phyloP scores from a whole-genome alignment of 169 alveolate genomes.

The Cryptosporidium ubiquitum region DNA sequence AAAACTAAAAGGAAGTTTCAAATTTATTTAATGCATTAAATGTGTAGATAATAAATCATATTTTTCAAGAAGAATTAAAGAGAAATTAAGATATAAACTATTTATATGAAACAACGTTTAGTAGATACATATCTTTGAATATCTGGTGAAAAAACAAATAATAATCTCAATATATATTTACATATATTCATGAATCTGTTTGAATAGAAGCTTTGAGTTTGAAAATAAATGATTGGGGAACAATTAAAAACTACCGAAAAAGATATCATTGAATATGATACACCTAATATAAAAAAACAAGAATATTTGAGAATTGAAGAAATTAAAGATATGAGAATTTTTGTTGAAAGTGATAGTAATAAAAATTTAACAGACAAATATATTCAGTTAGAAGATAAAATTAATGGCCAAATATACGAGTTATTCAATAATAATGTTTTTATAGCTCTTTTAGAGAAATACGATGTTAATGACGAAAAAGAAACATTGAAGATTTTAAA shows the following conservation, averaged over 20 bases:
- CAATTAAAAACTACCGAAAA: not conserved
- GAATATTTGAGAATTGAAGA: not conserved
- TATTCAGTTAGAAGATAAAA: not conserved
- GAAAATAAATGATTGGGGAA: not conserved
- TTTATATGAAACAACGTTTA: not conserved
- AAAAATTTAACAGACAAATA: slow-evolving; percentile 7
- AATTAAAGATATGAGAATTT: not conserved
- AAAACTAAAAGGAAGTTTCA: not conserved
- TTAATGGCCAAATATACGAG: slow-evolving; percentile 9
- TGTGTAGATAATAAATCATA: not conserved
- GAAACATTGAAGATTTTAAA: not conserved
- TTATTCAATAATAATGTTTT: slow-evolving; percentile 13
- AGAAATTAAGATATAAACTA: not conserved
- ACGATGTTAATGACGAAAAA: slow-evolving; percentile 1
- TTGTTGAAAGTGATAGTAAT: not conserved
- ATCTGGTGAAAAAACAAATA: not conserved
- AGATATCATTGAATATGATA: slow-evolving; percentile 1
- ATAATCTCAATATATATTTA: not conserved
- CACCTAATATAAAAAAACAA: not conserved
- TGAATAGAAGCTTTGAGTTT: not conserved
- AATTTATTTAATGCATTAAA: too few species aligned
- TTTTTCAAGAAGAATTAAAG: too few species aligned
- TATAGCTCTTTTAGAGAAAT: slow-evolving; percentile 27
- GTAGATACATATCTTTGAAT: not conserved
- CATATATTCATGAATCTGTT: not conserved